A percentile compares a stretch with the other conserved stretches of the same genome.
Conservation (phyloP, 441 rosid genomes). For the Erodium moschatum region DNA sequence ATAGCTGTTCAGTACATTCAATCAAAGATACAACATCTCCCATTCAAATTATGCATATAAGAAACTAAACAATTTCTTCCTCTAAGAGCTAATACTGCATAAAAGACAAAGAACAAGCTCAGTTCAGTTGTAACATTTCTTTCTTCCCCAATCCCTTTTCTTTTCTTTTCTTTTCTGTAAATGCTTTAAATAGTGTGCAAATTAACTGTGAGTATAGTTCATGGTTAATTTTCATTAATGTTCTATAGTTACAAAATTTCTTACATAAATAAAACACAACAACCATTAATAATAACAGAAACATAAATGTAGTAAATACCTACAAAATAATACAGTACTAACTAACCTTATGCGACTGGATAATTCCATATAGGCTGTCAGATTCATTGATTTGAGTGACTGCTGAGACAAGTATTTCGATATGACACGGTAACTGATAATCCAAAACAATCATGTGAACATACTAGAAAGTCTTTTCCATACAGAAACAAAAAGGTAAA, state of each 20-base stretch:
- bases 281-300: neutral
- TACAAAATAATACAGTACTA: slow-evolving; percentile 10
- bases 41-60: neutral
- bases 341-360: slow-evolving; percentile 81
- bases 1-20: neutral
- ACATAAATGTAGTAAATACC: neutral
- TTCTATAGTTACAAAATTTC: neutral
- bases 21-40: neutral
- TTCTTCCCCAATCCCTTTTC: neutral
- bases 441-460: slow-evolving; percentile 10
- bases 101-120: neutral
- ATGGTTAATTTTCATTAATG: neutral
- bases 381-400: slow-evolving; percentile 88
- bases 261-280: neutral
- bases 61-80: neutral
- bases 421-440: slow-evolving; percentile 62
- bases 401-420: slow-evolving; percentile 84
- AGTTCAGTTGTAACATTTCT: neutral
- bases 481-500: neutral
- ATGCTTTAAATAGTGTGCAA: neutral
- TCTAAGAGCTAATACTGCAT: neutral
- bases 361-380: slow-evolving; percentile 89
- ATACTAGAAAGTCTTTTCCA: slow-evolving; percentile 8
- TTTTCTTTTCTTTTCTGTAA: neutral
- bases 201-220: neutral